Percentiles rank a stretch among this genome's conserved stretches.
Conservation (phyloP, 2,329 filamentous ascomycete genomes). For the Cercospora citrullina region DNA sequence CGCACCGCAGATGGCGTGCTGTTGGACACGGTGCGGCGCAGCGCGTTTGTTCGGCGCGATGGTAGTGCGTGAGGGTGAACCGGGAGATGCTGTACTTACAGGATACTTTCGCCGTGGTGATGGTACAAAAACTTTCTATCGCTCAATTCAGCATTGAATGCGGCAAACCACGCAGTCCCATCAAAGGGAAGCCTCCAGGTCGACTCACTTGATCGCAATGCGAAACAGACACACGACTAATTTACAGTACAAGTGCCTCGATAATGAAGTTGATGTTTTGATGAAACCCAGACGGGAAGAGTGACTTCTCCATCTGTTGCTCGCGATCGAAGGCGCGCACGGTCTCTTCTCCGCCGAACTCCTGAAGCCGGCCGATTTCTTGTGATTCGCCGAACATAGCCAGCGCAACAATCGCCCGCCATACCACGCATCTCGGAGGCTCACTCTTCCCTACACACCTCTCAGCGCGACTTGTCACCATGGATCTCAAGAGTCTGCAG, state of each 20-base stretch:
- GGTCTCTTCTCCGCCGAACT: slow-evolving; percentile 4
- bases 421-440: not conserved
- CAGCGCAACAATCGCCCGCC: not conserved
- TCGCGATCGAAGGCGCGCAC: not conserved
- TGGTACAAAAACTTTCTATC: slow-evolving; percentile 4
- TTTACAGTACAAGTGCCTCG: slow-evolving; percentile 3
- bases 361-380: slow-evolving; percentile 10
- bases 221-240: not conserved
- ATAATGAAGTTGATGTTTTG: not conserved
- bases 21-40: not conserved
- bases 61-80: not conserved
- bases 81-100: not conserved
- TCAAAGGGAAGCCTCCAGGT: not conserved
- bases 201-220: not conserved
- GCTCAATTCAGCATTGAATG: slow-evolving; percentile 9
- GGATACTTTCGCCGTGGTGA: not conserved
- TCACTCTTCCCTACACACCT: not conserved
- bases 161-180: not conserved
- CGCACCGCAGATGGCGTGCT: slow-evolving; percentile 1
- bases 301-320: not conserved
- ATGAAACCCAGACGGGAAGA: not conserved
- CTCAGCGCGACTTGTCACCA: slow-evolving; percentile 42
- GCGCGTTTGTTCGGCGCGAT: not conserved
- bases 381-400: slow-evolving; percentile 5
- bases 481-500: slow-evolving; percentile 85